A percentile compares a stretch with the other conserved stretches of the same genome.
Conservation (phyloP, 2,329 filamentous ascomycete genomes). For the Alternaria alternata region DNA sequence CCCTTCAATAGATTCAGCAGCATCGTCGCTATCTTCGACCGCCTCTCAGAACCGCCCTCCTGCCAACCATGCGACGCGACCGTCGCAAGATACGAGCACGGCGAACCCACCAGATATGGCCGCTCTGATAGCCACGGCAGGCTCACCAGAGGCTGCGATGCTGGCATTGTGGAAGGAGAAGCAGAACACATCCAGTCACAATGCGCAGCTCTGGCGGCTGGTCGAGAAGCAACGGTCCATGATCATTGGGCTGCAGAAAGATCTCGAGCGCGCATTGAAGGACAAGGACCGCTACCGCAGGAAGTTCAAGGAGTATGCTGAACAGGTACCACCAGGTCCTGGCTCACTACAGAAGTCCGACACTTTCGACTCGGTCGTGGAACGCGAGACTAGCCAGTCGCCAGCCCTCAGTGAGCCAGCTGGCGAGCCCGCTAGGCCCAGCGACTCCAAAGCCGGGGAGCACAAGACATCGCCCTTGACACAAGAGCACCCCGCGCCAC, state of each 20-base stretch:
- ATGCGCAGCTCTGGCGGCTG: conserved; percentile 90
- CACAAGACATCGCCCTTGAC: conserved; percentile 32
- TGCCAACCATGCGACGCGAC: conserved; percentile 66
- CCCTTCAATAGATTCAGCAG: conserved; percentile 91
- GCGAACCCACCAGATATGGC: conserved; percentile 78
- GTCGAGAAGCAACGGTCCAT: conserved; percentile 96
- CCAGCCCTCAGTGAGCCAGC: conserved; percentile 45
- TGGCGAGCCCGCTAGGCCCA: conserved; percentile 36
- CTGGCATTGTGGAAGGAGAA: conserved; percentile 91
- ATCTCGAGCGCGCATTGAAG: conserved; percentile 87
- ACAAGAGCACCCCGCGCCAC: conserved; percentile 28
- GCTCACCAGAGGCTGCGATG: conserved; percentile 88
- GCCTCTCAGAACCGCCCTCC: conserved; percentile 60
- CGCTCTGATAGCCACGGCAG: conserved; percentile 80
- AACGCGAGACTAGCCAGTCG: conserved; percentile 50
- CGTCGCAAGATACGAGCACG: conserved; percentile 59
- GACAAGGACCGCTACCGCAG: conserved; percentile 94
- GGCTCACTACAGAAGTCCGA: conserved; percentile 46
- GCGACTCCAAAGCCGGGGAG: conserved; percentile 29
- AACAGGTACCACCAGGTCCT: conserved; percentile 53
- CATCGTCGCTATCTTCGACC: conserved; percentile 67
- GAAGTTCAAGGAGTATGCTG: conserved; percentile 80
- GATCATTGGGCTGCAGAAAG: conserved; percentile 92
- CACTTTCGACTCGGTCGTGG: conserved; percentile 44
- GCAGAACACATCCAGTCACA: conserved; percentile 85